A percentile compares a stretch with the other conserved stretches of the same genome.
Evolutionary conservation across 805 yeast genomes (phyloP).

Genomic region (Yarrowia sp.): DNA sequence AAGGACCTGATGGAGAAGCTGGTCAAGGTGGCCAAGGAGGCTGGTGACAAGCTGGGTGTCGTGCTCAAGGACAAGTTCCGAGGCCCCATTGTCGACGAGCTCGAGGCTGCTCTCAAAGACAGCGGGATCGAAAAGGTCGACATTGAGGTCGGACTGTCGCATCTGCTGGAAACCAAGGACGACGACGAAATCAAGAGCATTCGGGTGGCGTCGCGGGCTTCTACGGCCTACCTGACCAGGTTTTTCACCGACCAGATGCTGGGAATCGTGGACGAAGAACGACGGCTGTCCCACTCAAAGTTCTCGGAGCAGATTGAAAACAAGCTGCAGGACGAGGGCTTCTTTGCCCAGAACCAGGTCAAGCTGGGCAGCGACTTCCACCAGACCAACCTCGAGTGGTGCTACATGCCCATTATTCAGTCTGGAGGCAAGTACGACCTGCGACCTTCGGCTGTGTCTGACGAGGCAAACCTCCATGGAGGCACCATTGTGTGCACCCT

Average conservation of each 20-base stretch:
- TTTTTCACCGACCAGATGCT: slow-evolving; percentile 85
- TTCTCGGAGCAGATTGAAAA: slow-evolving; percentile 73
- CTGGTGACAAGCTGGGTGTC: slow-evolving; percentile 55
- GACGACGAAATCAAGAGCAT: slow-evolving; percentile 65
- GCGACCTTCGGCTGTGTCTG: slow-evolving; percentile 76
- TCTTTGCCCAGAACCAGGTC: slow-evolving; percentile 55
- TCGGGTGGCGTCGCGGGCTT: slow-evolving; percentile 69
- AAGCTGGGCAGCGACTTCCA: slow-evolving; percentile 67
- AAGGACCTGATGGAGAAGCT: slow-evolving; percentile 60
- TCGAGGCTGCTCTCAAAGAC: slow-evolving; percentile 46
- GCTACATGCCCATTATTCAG: slow-evolving; percentile 85
- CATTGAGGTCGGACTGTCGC: slow-evolving; percentile 52
- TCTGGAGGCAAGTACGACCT: slow-evolving; percentile 84
- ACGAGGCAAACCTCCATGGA: slow-evolving; percentile 57
- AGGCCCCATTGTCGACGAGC: slow-evolving; percentile 82
- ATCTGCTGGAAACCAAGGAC: slow-evolving; percentile 70
- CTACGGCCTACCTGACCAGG: slow-evolving; percentile 69
- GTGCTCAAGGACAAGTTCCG: slow-evolving; percentile 71
- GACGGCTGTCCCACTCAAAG: slow-evolving; percentile 65
- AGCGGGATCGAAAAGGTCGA: slow-evolving; percentile 47
- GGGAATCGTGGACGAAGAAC: slow-evolving; percentile 79
- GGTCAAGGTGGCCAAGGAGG: slow-evolving; percentile 39
- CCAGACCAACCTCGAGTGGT: slow-evolving; percentile 80
- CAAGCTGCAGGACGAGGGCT: slow-evolving; percentile 74
- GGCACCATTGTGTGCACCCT: slow-evolving; percentile 81